Evolutionary conservation across 192 early-diverging fungal species (phyloP), one percentile per base, ranked within the genome.

Genomic region (Entomortierella parvispora): DNA sequence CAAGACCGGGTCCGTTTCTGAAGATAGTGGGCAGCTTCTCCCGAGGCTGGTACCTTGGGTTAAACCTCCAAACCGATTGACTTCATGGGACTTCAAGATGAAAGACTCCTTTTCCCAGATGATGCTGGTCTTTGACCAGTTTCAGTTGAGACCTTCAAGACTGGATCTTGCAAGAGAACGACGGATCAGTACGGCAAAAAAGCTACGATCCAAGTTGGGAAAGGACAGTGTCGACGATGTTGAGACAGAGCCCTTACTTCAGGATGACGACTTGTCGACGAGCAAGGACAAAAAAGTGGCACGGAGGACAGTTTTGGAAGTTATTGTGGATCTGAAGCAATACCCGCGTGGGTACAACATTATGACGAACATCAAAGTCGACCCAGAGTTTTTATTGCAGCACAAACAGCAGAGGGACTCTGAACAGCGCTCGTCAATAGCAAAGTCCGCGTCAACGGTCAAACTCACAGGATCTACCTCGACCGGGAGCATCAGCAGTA

Each of bases 291-390:
- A 56, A 20, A 49, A 37, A 14, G 29, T 23, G 40, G 22, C 49
- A 4, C 54, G 47, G 61, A 61, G 58, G 11, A 77, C 74, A 7
- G 59, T 82, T 14, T 4, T 72, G 46, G 63, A 82, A 22, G 15
- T 77, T 15, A 44, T 82, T 3, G 47, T 82, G 0, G 80, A 82
- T 56, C 50, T 82, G 22, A 67, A 78, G 53, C 74, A 71, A 29
- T 82, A 78, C 48, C 80, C 74, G 0, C 47, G 62, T 34, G 80
- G 80, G 3, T 82, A 82, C 49, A 76, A 82, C 18, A 71, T 82
- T 37, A 67, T 71, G 31, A 71, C 68, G 25, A 77, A 50, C 42
- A 77, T 77, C 42, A 77, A 77, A 23, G 74, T 77, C 26, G 74
- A 77, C n/a, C 74, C 74, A 10, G 74, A 77, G 37, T 64, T 77